Percentiles rank a stretch among this genome's conserved stretches.
Conservation (phyloP, 139 green algal species). For the Chlamydomonas asymmetrica region DNA sequence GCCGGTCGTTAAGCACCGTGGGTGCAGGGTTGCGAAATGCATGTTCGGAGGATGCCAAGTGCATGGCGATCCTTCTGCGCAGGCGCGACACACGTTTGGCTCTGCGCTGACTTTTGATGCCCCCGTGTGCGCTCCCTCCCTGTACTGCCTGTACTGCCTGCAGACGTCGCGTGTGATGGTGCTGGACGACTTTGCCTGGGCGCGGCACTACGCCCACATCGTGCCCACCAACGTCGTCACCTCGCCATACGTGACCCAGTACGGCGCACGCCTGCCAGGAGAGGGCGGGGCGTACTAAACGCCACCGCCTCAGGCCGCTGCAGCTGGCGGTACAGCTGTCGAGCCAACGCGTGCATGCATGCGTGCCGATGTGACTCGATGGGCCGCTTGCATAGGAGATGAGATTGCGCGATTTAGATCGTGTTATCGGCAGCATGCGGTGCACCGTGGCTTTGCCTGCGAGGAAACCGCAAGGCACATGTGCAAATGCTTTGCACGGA, state of each 20-base stretch:
- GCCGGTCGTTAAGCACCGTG: too few species aligned
- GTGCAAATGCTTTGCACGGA: too few species aligned
- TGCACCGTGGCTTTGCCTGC: background rate
- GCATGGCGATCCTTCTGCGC: too few species aligned
- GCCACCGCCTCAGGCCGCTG: background rate
- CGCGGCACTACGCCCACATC: constrained; percentile 38
- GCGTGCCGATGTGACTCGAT: background rate
- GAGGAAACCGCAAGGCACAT: too few species aligned
- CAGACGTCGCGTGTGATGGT: constrained; percentile 36
- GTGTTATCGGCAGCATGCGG: background rate
- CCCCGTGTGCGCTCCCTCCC: too few species aligned
- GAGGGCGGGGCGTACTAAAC: too few species aligned
- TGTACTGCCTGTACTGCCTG: background rate
- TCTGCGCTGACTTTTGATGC: too few species aligned
- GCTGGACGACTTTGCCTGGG: constrained; percentile 37
- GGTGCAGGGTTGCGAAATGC: too few species aligned
- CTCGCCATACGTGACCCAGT: constrained; percentile 37
- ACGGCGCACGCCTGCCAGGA: too few species aligned
- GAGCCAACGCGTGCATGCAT: background rate
- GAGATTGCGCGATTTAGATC: background rate
- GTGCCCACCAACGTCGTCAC: constrained; percentile 36
- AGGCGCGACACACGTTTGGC: too few species aligned
- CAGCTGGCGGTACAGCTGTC: background rate
- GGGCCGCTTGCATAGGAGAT: background rate
- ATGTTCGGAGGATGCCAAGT: too few species aligned